These are phyloP conservation scores for Domatiomyces catenatus DNA, from an alignment of 2,329 filamentous ascomycete species.

Conservation along the genomic window DNA sequence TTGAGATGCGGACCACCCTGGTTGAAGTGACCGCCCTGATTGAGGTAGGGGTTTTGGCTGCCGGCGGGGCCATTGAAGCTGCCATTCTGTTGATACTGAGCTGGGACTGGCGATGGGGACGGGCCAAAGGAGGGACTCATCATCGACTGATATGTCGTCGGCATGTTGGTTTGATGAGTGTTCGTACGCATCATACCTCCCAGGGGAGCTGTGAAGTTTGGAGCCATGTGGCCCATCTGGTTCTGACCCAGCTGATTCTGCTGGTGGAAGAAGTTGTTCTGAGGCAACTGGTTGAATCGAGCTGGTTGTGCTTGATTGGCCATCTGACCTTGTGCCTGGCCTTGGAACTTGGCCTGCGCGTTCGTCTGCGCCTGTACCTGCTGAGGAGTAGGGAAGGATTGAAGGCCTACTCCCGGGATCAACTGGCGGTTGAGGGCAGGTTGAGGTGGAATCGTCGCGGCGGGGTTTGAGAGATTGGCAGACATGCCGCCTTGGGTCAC, in stretches of 20 bases:
- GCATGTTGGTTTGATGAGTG: background rate
- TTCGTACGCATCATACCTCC: background rate
- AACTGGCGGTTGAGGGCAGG: background rate
- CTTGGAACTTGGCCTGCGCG: background rate
- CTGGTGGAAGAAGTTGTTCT: background rate
- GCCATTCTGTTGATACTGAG: background rate
- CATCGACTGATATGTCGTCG: background rate
- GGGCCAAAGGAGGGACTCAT: background rate
- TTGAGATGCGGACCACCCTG: background rate
- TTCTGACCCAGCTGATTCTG: background rate
- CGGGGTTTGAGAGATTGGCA: background rate
- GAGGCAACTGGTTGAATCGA: background rate
- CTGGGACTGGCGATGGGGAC: background rate
- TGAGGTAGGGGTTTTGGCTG: background rate
- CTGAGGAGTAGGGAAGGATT: background rate
- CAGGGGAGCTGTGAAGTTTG: background rate
- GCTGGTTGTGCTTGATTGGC: background rate
- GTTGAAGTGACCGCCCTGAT: background rate
- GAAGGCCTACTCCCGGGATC: background rate
- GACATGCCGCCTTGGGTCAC: background rate
- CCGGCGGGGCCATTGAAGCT: background rate
- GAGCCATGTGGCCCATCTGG: background rate
- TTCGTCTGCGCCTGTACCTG: background rate
- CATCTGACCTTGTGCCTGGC: background rate
- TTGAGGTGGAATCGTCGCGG: background rate